These are phyloP conservation scores for Scenedesmus sp. DNA, from an alignment of 163 green algal species.

Conservation along the genomic window DNA sequence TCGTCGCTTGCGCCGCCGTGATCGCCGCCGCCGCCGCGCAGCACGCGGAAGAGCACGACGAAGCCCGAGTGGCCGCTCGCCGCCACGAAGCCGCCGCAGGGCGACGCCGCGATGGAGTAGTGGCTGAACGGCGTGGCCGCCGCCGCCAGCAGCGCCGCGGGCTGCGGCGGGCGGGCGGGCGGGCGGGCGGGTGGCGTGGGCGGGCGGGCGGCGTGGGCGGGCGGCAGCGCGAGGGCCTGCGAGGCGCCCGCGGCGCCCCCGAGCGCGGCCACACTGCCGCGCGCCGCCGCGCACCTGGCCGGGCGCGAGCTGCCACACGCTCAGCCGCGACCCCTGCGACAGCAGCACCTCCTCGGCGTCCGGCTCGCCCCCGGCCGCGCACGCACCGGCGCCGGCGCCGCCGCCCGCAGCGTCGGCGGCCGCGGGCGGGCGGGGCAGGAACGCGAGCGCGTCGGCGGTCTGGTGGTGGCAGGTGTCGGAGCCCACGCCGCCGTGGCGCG, in stretches of 20 bases:
- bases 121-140: conserved; percentile 19
- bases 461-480: conserved; percentile 24
- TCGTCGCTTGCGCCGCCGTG: not conserved
- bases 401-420: not conserved
- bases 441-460: conserved; percentile 28
- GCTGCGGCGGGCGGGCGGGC: conserved; percentile 15
- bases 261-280: no score
- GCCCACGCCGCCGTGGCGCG: not conserved
- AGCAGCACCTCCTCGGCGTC: conserved; percentile 29
- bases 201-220: no score
- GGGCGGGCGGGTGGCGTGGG: no score
- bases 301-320: not conserved
- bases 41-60: conserved; percentile 24
- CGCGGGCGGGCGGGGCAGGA: conserved; percentile 3
- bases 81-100: conserved; percentile 27
- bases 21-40: not conserved
- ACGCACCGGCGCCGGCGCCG: not conserved
- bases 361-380: not conserved
- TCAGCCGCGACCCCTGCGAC: not conserved
- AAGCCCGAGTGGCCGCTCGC: conserved; percentile 1
- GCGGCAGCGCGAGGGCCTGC: no score
- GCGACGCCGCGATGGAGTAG: conserved; percentile 31
- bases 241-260: no score
- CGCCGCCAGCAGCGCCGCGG: conserved; percentile 12
- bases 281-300: conserved; percentile 6